Percentiles rank a stretch among this genome's conserved stretches.
Evolutionary conservation across 805 yeast genomes (phyloP).

Genomic region (Metschnikowia kunwiensis): DNA sequence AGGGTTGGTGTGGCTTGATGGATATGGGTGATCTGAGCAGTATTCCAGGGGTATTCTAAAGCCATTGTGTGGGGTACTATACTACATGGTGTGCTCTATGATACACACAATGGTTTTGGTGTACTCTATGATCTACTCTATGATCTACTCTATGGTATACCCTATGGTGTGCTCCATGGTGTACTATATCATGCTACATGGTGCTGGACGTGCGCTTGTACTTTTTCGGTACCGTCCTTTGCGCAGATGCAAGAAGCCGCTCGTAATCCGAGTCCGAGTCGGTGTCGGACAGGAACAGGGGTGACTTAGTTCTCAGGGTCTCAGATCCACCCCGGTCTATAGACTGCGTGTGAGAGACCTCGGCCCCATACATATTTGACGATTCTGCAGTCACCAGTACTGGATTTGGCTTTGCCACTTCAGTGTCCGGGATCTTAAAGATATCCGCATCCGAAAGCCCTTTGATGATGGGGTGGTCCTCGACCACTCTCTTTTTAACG

Average conservation of each 20-base stretch:
- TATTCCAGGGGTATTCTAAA: too few species aligned
- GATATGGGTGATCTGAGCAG: too few species aligned
- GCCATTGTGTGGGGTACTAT: too few species aligned
- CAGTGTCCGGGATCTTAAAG: not conserved
- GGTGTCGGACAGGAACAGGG: not conserved
- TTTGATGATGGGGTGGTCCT: not conserved
- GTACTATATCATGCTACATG: too few species aligned
- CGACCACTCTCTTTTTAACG: not conserved
- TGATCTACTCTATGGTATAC: too few species aligned
- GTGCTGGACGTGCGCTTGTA: too few species aligned
- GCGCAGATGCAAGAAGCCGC: constrained; percentile 13
- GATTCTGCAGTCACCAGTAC: not conserved
- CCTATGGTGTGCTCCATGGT: too few species aligned
- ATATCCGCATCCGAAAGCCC: not conserved
- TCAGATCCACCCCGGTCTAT: not conserved
- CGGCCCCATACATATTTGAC: not conserved
- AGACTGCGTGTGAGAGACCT: not conserved
- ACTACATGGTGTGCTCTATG: too few species aligned
- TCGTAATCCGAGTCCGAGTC: constrained; percentile 20
- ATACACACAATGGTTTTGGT: too few species aligned
- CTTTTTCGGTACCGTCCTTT: constrained; percentile 12
- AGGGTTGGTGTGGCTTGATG: too few species aligned
- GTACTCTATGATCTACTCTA: too few species aligned
- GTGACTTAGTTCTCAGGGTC: not conserved
- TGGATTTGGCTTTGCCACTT: not conserved